These are phyloP conservation scores for Amphibolis antarctica DNA, from an alignment of 106 monocot genomes.

Conservation along the genomic window DNA sequence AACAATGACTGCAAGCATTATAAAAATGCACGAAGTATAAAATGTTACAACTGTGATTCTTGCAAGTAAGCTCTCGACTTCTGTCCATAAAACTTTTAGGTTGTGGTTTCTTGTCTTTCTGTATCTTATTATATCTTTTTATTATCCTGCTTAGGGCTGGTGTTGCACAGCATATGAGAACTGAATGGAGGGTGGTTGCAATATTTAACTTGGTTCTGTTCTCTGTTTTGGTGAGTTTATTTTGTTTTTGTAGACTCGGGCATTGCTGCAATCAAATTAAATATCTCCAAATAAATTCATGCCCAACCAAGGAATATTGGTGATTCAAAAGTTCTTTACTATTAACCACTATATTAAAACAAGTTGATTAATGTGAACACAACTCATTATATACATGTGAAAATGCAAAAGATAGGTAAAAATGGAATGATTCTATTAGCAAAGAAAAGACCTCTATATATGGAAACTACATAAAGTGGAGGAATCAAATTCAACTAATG, in stretches of 20 bases:
- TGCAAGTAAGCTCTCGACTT: conserved; percentile 65
- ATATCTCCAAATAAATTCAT: too few relatives aligned
- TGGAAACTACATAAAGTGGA: too few relatives aligned
- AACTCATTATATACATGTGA: too few relatives aligned
- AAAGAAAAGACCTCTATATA: too few relatives aligned
- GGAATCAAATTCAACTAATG: too few relatives aligned
- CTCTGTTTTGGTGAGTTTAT: conserved; percentile 46
- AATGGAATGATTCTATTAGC: too few relatives aligned
- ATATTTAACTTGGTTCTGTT: conserved; percentile 82
- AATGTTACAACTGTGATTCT: conserved; percentile 90
- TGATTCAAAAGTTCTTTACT: background rate
- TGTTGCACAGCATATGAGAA: conserved; percentile 86
- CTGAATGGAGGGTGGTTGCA: conserved; percentile 89
- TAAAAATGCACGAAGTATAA: conserved; percentile 51
- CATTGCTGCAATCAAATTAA: background rate
- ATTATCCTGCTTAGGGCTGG: conserved; percentile 54
- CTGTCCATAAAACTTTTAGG: background rate
- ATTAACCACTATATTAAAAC: background rate
- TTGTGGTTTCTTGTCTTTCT: background rate
- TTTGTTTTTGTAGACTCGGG: background rate
- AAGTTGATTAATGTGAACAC: background rate
- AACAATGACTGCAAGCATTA: conserved; percentile 86
- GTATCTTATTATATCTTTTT: background rate
- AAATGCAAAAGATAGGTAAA: too few relatives aligned
- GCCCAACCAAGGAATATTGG: too few relatives aligned